Evolutionary conservation across 176 grass and related monocot genomes (phyloP).

Genomic region (Cymbopogon citratus): DNA sequence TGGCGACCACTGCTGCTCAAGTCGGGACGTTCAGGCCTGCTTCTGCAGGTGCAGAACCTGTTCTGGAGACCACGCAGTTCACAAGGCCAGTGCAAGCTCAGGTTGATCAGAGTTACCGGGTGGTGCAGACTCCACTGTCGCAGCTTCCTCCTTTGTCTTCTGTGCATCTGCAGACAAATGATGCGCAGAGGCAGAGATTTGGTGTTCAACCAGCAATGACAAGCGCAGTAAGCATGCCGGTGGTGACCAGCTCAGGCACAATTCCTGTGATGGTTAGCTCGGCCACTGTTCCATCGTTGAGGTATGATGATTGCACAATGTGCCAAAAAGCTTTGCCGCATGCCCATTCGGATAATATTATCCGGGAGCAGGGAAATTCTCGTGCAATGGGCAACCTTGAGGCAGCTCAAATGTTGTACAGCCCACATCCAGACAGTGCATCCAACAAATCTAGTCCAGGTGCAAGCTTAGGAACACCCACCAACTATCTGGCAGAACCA

Average conservation of each 20-base stretch:
- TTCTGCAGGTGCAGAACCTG: conserved; percentile 30
- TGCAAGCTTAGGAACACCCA: conserved; percentile 22
- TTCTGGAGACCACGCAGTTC: conserved; percentile 37
- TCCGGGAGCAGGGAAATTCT: conserved; percentile 47
- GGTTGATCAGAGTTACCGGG: conserved; percentile 53
- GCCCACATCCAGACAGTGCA: conserved; percentile 45
- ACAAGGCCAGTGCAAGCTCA: conserved; percentile 36
- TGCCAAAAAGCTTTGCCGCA: conserved; percentile 78
- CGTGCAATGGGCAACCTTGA: conserved; percentile 21
- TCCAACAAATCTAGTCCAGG: conserved; percentile 32
- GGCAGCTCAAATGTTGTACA: conserved; percentile 45
- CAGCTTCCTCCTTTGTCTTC: conserved; percentile 70
- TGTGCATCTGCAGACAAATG: conserved; percentile 40
- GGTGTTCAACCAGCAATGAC: conserved; percentile 16
- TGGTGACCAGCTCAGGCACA: conserved; percentile 22
- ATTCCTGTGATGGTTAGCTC: conserved; percentile 35
- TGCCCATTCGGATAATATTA: conserved; percentile 64
- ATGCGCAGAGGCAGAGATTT: conserved; percentile 45
- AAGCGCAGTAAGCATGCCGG: conserved; percentile 18
- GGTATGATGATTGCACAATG: conserved; percentile 68
- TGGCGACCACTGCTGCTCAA: conserved; percentile 13
- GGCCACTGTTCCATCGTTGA: conserved; percentile 3
- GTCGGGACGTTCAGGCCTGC: conserved; percentile 23
- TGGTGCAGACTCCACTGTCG: conserved; percentile 50
- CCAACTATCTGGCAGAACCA: conserved; percentile 29